Base-by-base conservation (phyloP, 306 rosid species). In the Vachellia pachyceras region DNA sequence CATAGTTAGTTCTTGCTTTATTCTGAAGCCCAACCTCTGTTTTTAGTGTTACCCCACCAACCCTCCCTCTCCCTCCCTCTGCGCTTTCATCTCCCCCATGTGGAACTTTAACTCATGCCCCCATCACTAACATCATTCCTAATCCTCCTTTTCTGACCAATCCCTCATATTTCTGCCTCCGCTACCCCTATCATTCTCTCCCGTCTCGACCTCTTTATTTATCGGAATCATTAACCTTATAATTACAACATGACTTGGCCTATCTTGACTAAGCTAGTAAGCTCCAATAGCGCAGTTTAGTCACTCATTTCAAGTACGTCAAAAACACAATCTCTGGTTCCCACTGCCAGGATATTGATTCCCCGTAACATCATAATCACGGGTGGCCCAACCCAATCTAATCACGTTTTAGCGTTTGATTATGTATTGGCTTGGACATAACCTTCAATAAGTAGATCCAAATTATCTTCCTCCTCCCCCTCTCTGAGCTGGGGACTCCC, bases 81-180 rank as follows among this genome's bases (percentile, higher is more conserved):
- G 12, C 66, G 71, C 77, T 81, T 75, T 76, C 57, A 41, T 55
- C 10, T 5, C 60, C 54, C 57, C 79, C 57, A 47, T 76, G 72
- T 82, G 90, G 84, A 75, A 73, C 84, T 87, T 72, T 78, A 47
- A 82, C 58, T 87, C 90, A 84, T 82, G 88, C 86, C 63, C 80
- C 77, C 80, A 65, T 75, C 84, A 47, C 84, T 81, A 75, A 84
- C 86, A 87, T 81, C 80, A 87, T 84, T 87, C 85, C 75, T 81
- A 78, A 81, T 77, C 82, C 82, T 69, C 25, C 65, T 69, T 84
- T 80, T 76, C 75, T 47, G 58, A 80, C 74, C 69, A 86, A 80
- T 72, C 84, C n/a, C 85, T 20, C 83, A 69, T 77, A 79, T 86
- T 80, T 80, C 39, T 83, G 76, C 72, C 81, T 44, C 83, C 83